Evolutionary conservation across 169 alveolate species (phyloP), one percentile per base, ranked within the genome.

Genomic region (Plasmodium billcollinsi): DNA sequence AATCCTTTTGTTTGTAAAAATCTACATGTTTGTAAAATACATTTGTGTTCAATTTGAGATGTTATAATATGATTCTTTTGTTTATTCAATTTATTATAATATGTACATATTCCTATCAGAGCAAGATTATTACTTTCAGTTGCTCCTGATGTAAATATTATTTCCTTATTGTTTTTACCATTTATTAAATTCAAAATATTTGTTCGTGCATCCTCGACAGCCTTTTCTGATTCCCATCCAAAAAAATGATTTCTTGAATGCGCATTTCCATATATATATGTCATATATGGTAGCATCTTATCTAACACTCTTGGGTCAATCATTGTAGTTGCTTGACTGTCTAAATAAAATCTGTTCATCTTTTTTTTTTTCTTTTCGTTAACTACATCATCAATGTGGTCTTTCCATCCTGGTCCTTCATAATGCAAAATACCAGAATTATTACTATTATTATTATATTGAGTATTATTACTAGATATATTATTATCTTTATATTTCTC

Each of bases 131-230:
- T 98, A 58, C 99, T 95, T 95, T 99, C 99, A 8, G 99, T 99
- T 6, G 99, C 99, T 1, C 99, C 99, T 0, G 99, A 97, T n/a
- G 99, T 99, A 94, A 99, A 99, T 52, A 98, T 94, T 62, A 98
- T 95, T 94, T 98, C 98, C 93, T 96, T 94, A 45, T 98, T 93
- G 43, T 94, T 96, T 58, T 98, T 97, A 11, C 97, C 96, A 54
- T 73, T 73, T 56, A 98, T 96, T 33, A 97, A 88, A 26, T 74
- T 88, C 18, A 99, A 98, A 24, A 98, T 94, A 86, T 95, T 80
- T 58, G 90, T 61, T 72, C 99, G 95, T 8, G 99, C 99, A 15
- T 95, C 88, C 75, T 98, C 99, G 11, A 96, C 98, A 12, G 99
- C 98, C 33, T 95, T 94, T 69, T 97, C 99, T 8, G 99, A 96